Base-by-base conservation (phyloP, 2,329 filamentous ascomycete species). In the Aaosphaeria pasadenensis region DNA sequence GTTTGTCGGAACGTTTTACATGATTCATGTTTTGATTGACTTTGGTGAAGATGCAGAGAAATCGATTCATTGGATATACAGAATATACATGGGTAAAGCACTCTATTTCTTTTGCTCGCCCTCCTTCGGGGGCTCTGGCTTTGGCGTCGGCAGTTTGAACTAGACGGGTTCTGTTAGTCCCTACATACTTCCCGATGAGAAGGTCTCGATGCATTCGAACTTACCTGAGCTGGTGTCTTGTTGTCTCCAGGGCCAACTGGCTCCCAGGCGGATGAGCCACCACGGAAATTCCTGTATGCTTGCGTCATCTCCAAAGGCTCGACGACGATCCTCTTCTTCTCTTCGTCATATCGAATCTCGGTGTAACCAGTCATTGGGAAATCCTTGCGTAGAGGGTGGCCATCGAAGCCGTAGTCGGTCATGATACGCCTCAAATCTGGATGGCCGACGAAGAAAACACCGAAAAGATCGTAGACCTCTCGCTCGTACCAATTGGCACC, bases 401-500 rank as follows among this genome's bases (percentile, higher is more conserved):
- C 94, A 72, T 99, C 95, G 67, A 99, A 99, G 45, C 94, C 94
- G 72, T 99, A 99, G 72, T 99, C 94, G 57, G 94, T 99, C 92
- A 99, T 95, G 77, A 99, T 97, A 60, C 94, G 85, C 71, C 94
- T 85, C 62, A 99, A 79, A 76, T 99, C 95, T 36, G 94, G 94
- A 77, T 99, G 94, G 53, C 87, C 90, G 46, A 87, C 81, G 75
- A 99, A 99, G 80, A 97, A 96, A 58, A 99, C 91, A 55, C 94
- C 94, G 68, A 95, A 99, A 64, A 99, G 74, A 73, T 99, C 94
- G 75, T 97, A 97, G 28, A 95, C 91, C 75, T 99, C 94, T 59
- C 94, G 84, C 79, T 99, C 94, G 71, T 95, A 97, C 94, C 94
- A 99, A 75, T 97, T 94, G 64, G 94, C 95, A 51, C 94, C 94